Conservation (phyloP, 306 rosid species). For the Vigna trinervia region DNA sequence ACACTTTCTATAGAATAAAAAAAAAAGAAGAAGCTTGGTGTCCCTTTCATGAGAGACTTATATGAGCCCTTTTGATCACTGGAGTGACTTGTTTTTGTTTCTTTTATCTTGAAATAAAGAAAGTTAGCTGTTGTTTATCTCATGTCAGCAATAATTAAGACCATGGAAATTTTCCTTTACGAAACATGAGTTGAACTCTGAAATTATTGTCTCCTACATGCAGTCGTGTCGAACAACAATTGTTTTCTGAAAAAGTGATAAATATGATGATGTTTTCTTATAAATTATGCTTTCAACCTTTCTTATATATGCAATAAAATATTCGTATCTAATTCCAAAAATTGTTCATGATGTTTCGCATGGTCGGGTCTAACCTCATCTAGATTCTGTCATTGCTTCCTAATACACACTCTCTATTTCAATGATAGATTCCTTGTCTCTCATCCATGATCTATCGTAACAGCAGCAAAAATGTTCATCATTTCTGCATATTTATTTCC, state of each 20-base stretch:
- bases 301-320: constrained; percentile 6
- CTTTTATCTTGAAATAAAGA: not conserved
- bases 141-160: constrained; percentile 1
- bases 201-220: not conserved
- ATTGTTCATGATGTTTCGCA: not conserved
- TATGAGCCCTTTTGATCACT: not conserved
- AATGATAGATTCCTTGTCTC: not conserved
- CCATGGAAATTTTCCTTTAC: not conserved
- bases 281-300: not conserved
- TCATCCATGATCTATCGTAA: not conserved
- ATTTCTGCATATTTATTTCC: not conserved
- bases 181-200: not conserved
- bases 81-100: not conserved
- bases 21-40: not conserved
- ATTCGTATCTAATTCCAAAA: constrained; percentile 9
- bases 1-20: not conserved
- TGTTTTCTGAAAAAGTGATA: not conserved
- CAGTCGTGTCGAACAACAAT: constrained; percentile 10
- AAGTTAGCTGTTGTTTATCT: not conserved
- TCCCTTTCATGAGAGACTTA: not conserved
- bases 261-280: not conserved
- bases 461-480: not conserved
- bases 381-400: not conserved
- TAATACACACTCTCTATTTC: not conserved
- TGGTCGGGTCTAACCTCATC: not conserved